phyloP scores from a whole-genome alignment of 1,139 yeast species.

The Geotrichum citri-aurantii region DNA sequence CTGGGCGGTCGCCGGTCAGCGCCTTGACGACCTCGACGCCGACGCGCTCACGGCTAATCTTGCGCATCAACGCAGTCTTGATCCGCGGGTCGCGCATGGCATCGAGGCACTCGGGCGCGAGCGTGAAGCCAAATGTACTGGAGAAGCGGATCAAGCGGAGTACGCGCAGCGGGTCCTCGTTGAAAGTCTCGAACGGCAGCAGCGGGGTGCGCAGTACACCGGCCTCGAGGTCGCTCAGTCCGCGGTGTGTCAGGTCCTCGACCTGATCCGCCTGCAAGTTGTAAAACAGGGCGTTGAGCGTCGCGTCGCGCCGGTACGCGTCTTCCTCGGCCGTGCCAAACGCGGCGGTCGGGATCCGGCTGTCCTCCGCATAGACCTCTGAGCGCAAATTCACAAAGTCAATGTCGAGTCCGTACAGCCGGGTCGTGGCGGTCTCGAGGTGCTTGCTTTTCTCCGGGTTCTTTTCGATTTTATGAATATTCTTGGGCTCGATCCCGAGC shows the following conservation, averaged over 20 bases:
- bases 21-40: conserved; percentile 82
- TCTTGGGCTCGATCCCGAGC: conserved; percentile 44
- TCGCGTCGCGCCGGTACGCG: conserved; percentile 90
- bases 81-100: conserved; percentile 65
- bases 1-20: conserved; percentile 56
- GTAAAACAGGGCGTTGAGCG: conserved; percentile 81
- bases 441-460: conserved; percentile 96
- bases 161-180: conserved; percentile 90
- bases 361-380: conserved; percentile 75
- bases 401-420: conserved; percentile 69
- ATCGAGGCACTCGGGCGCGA: conserved; percentile 52
- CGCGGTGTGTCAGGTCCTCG: conserved; percentile 79
- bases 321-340: conserved; percentile 92
- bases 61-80: conserved; percentile 53
- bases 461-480: conserved; percentile 75
- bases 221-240: conserved; percentile 59
- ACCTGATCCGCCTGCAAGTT: conserved; percentile 61
- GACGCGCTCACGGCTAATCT: conserved; percentile 85
- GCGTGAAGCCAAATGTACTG: conserved; percentile 60
- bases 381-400: conserved; percentile 90
- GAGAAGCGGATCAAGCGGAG: conserved; percentile 82
- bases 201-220: conserved; percentile 86
- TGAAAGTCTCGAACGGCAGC: conserved; percentile 73
- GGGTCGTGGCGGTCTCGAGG: conserved; percentile 92
- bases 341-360: conserved; percentile 62